phyloP scores from a whole-genome alignment of 1,284 basidiomycete species.

The Anthracocystis setariae region DNA sequence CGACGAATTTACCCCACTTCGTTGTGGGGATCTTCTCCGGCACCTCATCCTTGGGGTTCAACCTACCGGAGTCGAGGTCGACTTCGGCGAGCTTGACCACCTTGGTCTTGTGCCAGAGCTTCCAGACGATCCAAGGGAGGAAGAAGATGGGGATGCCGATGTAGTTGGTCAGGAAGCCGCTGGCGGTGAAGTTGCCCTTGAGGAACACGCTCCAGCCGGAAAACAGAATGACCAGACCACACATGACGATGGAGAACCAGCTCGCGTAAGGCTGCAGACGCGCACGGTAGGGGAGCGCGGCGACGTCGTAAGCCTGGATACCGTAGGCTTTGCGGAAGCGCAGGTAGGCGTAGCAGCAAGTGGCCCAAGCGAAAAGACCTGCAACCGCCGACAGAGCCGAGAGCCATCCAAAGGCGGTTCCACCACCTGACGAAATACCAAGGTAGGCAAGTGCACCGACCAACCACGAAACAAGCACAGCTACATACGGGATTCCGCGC shows the following conservation, averaged over 20 bases:
- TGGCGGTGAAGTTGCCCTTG: conserved; percentile 51
- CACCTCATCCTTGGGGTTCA: conserved; percentile 31
- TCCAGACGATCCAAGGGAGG: conserved; percentile 76
- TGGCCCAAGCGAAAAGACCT: conserved; percentile 84
- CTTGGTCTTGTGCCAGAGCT: conserved; percentile 71
- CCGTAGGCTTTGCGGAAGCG: conserved; percentile 77
- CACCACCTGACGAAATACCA: conserved; percentile 67
- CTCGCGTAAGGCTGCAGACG: conserved; percentile 66
- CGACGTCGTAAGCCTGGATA: conserved; percentile 74
- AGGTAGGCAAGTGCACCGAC: conserved; percentile 78
- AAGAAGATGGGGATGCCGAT: conserved; percentile 80
- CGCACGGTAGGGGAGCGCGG: conserved; percentile 70
- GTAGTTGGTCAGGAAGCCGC: conserved; percentile 84
- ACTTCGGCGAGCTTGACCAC: conserved; percentile 53
- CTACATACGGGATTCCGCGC: conserved; percentile 79
- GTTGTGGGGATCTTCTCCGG: conserved; percentile 20
- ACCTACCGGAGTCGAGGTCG: conserved; percentile 73
- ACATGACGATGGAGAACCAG: conserved; percentile 50
- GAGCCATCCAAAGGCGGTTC: conserved; percentile 73
- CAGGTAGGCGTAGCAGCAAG: conserved; percentile 79
- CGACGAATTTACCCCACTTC: conserved; percentile 32
- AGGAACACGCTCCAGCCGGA: conserved; percentile 69
- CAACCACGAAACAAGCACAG: conserved; percentile 76
- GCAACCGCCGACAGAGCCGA: conserved; percentile 76
- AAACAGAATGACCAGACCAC: conserved; percentile 57